Conservation (phyloP, 331 rosid species). For the Malus hybrid region DNA sequence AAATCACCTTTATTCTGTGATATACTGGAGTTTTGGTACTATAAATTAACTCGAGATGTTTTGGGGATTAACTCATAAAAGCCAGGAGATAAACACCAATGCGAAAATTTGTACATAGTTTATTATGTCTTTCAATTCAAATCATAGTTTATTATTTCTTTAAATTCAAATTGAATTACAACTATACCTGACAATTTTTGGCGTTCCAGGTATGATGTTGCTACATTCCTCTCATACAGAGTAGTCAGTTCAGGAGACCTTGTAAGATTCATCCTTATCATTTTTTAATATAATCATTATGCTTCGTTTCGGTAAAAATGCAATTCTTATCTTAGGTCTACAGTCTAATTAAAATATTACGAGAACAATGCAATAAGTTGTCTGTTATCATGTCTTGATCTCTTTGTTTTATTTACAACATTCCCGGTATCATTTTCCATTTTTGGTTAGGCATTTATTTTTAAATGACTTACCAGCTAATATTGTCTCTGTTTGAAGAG, state of each 20-base stretch:
- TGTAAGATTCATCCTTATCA: slow-evolving; percentile 41
- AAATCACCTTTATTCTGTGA: neutral
- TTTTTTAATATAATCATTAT: neutral
- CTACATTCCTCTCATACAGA: slow-evolving; percentile 50
- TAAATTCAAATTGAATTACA: too few relatives aligned
- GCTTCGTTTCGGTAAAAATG: neutral
- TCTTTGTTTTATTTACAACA: neutral
- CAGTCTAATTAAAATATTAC: neutral
- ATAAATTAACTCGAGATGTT: neutral
- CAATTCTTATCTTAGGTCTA: slow-evolving; percentile 1
- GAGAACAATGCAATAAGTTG: neutral
- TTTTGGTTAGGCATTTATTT: neutral
- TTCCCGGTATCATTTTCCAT: neutral
- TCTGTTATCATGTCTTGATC: neutral
- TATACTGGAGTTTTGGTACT: neutral
- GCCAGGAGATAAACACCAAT: neutral
- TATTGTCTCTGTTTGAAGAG: neutral
- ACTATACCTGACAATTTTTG: slow-evolving; percentile 13
- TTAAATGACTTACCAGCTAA: neutral
- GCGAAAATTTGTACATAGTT: neutral
- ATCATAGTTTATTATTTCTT: neutral
- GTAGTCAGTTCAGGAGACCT: slow-evolving; percentile 56
- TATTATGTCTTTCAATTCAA: too few relatives aligned
- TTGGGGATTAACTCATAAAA: neutral
- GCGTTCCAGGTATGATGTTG: slow-evolving; percentile 78